Conservation (phyloP, 176 grass and related monocot species). For the bread wheat (Triticum aestivum) region IWGSC_CS_RefSeq_v2.1 NC_057805.1:420803081-420803580, state of each 20-base stretch:
- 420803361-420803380: not conserved
- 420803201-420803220: too few relatives aligned
- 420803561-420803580: not conserved
- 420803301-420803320: not conserved
- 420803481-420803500: slow-evolving; percentile 7
- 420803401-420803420: not conserved
- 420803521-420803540: slow-evolving; percentile 8
- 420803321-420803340: slow-evolving; percentile 9
- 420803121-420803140: too few relatives aligned
- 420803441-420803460: not conserved
- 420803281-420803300: not conserved
- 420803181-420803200: too few relatives aligned
- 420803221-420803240: too few relatives aligned
- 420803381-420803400: not conserved
- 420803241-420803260: not conserved
- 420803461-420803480: not conserved
- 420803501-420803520: not conserved
- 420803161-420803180: too few relatives aligned
- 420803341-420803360: not conserved
- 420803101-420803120: too few relatives aligned
- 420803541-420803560: not conserved
- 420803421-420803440: not conserved
- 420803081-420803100: too few relatives aligned
- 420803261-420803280: not conserved
- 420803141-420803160: too few relatives aligned